Evolutionary conservation across 2,329 filamentous ascomycete genomes (phyloP), one percentile per base, ranked within the genome.

Genomic region (Fonsecaea pugnacius): DNA sequence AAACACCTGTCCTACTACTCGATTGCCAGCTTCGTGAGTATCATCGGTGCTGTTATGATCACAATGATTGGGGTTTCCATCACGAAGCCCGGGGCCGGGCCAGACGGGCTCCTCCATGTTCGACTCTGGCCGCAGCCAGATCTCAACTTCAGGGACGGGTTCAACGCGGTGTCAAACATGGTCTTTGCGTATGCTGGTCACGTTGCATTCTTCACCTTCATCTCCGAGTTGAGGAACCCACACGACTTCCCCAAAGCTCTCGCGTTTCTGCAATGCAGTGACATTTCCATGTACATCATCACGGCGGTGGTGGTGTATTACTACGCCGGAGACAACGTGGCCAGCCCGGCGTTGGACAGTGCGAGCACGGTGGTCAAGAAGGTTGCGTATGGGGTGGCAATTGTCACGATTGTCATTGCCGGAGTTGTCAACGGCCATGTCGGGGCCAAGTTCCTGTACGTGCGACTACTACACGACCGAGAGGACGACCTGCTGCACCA

Each of bases 81-180:
- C 60, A 70, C 76, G 48, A 78, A 79, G 51, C 79, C 79, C 12
- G 63, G 61, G n/a, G 77, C 78, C 55, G 67, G 68, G 24, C 16
- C 52, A 4, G 46, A 92, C 94, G 70, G 90, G 91, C 4, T 89
- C 94, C 74, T 88, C 92, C 51, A 94, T 94, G 70, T 70, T 4
- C 73, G 72, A 30, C 72, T 81, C 30, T 73, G 77, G 50, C 75
- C 77, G 18, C 73, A 76, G 18, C 74, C 76, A 10, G 70, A 79
- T 3, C 74, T 85, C 1, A 77, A 76, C 46, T 80, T 89, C 43
- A 78, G 80, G 53, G 78, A 84, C 50, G 86, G 79, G 27, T 88
- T 90, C 72, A 80, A 85, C 16, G 83, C 86, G 8, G 81, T 89
- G 56, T 82, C 80, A 72, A 91, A 91, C 78, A 91, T 92, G 62